Evolutionary conservation across 2,329 filamentous ascomycete species (phyloP).

Genomic region (Graphilbum fragrans): DNA sequence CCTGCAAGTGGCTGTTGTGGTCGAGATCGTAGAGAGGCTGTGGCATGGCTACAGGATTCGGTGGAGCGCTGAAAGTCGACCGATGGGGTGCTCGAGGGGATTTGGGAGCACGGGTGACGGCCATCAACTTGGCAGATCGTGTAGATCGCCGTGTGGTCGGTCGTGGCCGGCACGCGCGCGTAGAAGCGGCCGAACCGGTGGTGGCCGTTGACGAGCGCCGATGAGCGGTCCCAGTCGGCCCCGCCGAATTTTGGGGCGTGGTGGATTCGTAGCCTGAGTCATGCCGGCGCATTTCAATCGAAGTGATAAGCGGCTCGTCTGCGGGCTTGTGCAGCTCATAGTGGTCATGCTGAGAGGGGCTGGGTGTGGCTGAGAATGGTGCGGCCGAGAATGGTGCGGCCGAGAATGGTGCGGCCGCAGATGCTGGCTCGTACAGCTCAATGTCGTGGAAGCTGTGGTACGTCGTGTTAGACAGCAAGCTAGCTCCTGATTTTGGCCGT

Average conservation of each 20-base stretch:
- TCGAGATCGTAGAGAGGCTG: no score
- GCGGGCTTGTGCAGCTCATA: no score
- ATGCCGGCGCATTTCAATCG: conserved; percentile 36
- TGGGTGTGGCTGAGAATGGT: background rate
- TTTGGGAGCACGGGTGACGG: no score
- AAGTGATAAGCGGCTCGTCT: no score
- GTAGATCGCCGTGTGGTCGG: conserved; percentile 26
- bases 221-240: conserved; percentile 13
- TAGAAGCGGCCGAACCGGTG: conserved; percentile 5
- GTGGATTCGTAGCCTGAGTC: conserved; percentile 49
- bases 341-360: no score
- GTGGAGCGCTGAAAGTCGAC: no score
- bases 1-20: background rate
- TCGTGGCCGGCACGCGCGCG: conserved; percentile 20
- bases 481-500: conserved; percentile 5
- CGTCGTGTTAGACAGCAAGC: conserved; percentile 28
- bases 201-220: conserved; percentile 17
- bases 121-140: no score
- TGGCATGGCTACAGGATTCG: no score
- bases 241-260: conserved; percentile 25
- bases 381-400: background rate
- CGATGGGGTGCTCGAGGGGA: no score
- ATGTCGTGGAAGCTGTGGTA: conserved; percentile 43
- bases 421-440: conserved; percentile 30
- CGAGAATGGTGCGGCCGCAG: conserved; percentile 13